Conservation (phyloP, 257 asterid species). For the Mitragyna speciosa region DNA sequence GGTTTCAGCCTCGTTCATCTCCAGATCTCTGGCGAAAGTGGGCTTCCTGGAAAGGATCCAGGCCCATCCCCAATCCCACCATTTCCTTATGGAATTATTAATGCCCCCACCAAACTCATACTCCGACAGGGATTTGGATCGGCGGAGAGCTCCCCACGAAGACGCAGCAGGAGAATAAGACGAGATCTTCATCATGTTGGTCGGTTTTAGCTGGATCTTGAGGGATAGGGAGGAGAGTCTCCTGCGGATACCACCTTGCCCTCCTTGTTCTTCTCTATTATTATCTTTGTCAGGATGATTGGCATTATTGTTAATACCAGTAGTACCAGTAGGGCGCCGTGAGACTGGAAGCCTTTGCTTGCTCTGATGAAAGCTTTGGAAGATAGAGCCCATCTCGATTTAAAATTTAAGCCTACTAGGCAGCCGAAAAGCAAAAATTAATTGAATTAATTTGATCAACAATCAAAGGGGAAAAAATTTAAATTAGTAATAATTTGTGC, state of each 20-base stretch:
- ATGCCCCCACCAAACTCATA: conserved; percentile 37
- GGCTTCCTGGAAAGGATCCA: conserved; percentile 81
- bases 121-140: conserved; percentile 66
- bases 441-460: too few relatives aligned
- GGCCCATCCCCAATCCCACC: conserved; percentile 87
- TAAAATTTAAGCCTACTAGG: too few relatives aligned
- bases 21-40: conserved; percentile 73
- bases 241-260: conserved; percentile 44
- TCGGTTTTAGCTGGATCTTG: conserved; percentile 48
- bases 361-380: conserved; percentile 47
- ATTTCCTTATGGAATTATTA: conserved; percentile 45
- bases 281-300: background rate
- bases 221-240: conserved; percentile 61
- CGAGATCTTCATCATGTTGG: background rate
- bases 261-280: background rate
- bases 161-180: conserved; percentile 25
- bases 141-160: conserved; percentile 41
- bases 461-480: too few relatives aligned
- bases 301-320: background rate
- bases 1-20: conserved; percentile 75
- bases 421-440: too few relatives aligned
- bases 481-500: too few relatives aligned
- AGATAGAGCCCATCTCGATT: conserved; percentile 44
- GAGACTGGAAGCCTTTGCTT: conserved; percentile 64
- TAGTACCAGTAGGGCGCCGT: conserved; percentile 3